A percentile compares a stretch with the other conserved stretches of the same genome.
phyloP scores from a whole-genome alignment of 129 eudicot genomes.

The Flaveria bidentis region DNA sequence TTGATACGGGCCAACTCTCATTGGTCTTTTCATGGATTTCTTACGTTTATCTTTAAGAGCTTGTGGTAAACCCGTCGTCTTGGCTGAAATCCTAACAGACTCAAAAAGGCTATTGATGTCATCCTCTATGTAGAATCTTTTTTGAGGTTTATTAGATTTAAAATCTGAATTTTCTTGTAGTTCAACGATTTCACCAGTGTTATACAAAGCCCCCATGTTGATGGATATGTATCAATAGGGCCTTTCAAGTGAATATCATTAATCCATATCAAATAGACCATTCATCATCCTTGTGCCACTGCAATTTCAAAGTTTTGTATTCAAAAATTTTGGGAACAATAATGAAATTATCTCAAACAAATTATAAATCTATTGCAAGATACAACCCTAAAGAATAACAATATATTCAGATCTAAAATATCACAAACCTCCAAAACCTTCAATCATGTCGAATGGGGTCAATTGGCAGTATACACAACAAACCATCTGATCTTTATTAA shows the following conservation, averaged over 20 bases:
- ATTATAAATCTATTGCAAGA: constrained; percentile 13
- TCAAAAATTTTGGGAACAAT: not conserved
- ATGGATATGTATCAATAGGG: not conserved
- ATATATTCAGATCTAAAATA: not conserved
- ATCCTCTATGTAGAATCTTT: constrained; percentile 58
- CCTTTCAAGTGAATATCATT: not conserved
- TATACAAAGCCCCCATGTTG: constrained; percentile 42
- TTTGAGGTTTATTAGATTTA: constrained; percentile 39
- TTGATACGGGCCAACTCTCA: constrained; percentile 49
- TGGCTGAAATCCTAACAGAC: constrained; percentile 54
- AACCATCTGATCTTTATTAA: not conserved
- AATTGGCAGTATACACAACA: not conserved
- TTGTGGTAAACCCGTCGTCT: constrained; percentile 35
- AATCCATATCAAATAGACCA: not conserved
- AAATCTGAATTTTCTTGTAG: constrained; percentile 39
- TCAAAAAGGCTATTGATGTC: constrained; percentile 79
- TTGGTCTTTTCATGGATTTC: constrained; percentile 78
- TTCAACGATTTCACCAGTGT: constrained; percentile 64
- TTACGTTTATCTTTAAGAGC: constrained; percentile 41
- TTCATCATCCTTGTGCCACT: constrained; percentile 9
- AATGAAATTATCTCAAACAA: constrained; percentile 14
- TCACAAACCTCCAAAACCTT: constrained; percentile 14
- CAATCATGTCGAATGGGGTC: not conserved
- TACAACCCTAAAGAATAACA: not conserved
- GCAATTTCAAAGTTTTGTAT: not conserved